Base-by-base conservation (phyloP, 805 yeast genomes). In the Candida maesae region DNA sequence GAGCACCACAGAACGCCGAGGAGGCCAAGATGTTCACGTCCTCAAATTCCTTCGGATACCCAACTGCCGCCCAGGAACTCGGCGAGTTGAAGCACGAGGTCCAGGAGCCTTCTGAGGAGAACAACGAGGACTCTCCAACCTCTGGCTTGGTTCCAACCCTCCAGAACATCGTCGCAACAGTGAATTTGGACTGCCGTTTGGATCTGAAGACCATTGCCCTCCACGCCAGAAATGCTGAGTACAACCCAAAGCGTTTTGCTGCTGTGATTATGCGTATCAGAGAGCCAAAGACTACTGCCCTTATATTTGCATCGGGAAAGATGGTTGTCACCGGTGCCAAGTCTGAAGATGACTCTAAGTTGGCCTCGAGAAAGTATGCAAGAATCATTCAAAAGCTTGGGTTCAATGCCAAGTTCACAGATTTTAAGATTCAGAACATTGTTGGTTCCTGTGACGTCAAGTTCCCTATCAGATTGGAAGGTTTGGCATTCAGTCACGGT, bases 261-360 rank as follows among this genome's bases (percentile, higher is more conserved):
- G 99, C 99, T 44, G 99, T 93, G 36, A 93, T 93, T 55, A 93
- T 93, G 99, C 86, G 99, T 74, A 93, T 93, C 55, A 79, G 99
- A 66, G 99, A 93, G 64, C 99, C 99, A 14, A 93, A 93, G 65
- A 93, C 99, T 1, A 93, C 99, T 2, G 98, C 99, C 0, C 73
- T 93, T 53, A 93, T 93, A 51, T 93, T 93, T 65, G 99, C 99
- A 2, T 89, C 97, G 2, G 99, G 99, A 58, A 93, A 93, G 66
- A 93, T 93, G 99, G 99, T 93, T 53, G 99, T 93, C 13, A 93
- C 98, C 23, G 99, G 99, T 77, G 99, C 99, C 18, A 93, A 93
- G 65, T 84, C 95, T 27, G 99, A 93, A 64, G 98, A 93, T 61
- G 98, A 93, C 62, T 88, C 97, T n/a, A 93, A 93, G 64, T 74